Percentiles rank a stretch among this genome's conserved stretches.
phyloP scores from a whole-genome alignment of 2,329 filamentous ascomycete species.

The Neophaeococcomyces aloes region DNA sequence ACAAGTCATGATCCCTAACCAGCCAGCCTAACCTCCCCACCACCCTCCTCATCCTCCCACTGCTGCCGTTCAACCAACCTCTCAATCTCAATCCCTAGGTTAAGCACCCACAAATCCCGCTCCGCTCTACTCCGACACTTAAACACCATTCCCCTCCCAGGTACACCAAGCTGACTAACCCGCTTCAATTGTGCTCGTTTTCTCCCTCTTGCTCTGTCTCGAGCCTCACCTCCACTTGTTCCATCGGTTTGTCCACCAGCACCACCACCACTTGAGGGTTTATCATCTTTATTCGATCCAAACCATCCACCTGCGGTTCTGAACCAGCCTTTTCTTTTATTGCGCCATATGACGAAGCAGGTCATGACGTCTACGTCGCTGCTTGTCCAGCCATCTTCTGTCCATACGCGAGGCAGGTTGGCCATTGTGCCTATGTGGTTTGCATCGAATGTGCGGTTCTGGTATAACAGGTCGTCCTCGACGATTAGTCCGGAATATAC shows the following conservation, averaged over 20 bases:
- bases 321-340: conserved; percentile 19
- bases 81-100: conserved; percentile 7
- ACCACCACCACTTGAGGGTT: no score
- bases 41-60: conserved; percentile 6
- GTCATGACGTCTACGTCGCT: conserved; percentile 23
- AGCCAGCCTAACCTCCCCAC: conserved; percentile 6
- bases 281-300: neutral
- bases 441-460: conserved; percentile 23
- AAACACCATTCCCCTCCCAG: conserved; percentile 55
- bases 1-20: no score
- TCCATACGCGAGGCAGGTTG: conserved; percentile 22
- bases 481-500: conserved; percentile 55
- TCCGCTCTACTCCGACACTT: conserved; percentile 54
- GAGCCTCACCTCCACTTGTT: neutral
- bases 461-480: conserved; percentile 46
- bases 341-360: conserved; percentile 22
- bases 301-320: conserved; percentile 11
- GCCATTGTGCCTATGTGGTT: conserved; percentile 17
- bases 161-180: conserved; percentile 50
- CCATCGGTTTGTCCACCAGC: neutral
- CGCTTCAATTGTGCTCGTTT: conserved; percentile 38
- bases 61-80: conserved; percentile 3
- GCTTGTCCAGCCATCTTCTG: conserved; percentile 23
- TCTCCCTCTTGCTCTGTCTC: neutral
- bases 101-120: conserved; percentile 55